Base-by-base conservation (phyloP, 2,329 filamentous ascomycete species). In the Colletotrichum sp. region DNA sequence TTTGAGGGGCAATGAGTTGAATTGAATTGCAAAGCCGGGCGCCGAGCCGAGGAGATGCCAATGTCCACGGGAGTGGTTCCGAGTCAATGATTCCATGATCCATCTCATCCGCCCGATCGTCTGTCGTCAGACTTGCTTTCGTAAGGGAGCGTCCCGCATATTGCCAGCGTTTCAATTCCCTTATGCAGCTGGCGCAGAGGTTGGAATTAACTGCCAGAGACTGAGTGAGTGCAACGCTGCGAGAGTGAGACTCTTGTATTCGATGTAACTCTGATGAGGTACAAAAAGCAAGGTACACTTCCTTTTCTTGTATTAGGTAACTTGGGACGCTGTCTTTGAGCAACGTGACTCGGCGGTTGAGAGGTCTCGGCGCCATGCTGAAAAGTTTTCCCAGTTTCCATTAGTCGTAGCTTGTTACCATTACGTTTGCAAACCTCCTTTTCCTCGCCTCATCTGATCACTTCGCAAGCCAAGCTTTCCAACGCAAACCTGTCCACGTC, bases 401-500 rank as follows among this genome's bases (percentile, higher is more conserved):
- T 77, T 76, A 76, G 74, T 76, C 74, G 65, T 55, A 65, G 32
- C 12, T 43, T 67, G 74, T 79, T 79, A 78, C 78, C 72, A 78
- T 82, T 83, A 82, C 80, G 78, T 80, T 83, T 80, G 73, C 72
- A 69, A 78, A 76, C 65, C 67, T 77, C 65, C 67, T 64, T 55
- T 55, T 64, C 68, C 55, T 75, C 76, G 74, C 76, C 74, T 74
- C 76, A 77, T 74, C 67, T 68, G 70, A 77, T 72, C 71, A 69
- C 71, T 48, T 72, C 43, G 24, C 43, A 67, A 66, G 60, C 67
- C 64, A 76, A 63, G 60, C 65, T 68, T 71, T 63, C 60, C 39
- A 34, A 61, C 61, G 61, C 48, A 71, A 21, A 66, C 30, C 60
- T 63, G 48, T 67, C 28, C 52, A 48, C 52, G 43, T 48, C 43